Evolutionary conservation across 2,329 filamentous ascomycete species (phyloP).

Genomic region (Fusarium irregulare): DNA sequence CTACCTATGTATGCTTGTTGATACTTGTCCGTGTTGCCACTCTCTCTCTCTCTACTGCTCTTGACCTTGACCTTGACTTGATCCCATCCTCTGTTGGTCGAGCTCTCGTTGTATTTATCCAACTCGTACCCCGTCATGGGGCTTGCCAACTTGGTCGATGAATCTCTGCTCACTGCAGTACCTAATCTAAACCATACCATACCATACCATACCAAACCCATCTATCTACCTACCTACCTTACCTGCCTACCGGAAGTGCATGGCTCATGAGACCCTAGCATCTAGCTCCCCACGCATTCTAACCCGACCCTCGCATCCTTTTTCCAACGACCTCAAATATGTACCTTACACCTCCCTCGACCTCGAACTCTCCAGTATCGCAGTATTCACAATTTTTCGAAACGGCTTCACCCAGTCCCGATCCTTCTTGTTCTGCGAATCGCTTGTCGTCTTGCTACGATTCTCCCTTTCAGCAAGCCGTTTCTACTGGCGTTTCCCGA

Average conservation of each 20-base stretch:
- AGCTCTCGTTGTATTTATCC: constrained; percentile 39
- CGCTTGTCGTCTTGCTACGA: constrained; percentile 58
- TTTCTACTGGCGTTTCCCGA: constrained; percentile 57
- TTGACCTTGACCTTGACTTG: constrained; percentile 23
- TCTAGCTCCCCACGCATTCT: constrained; percentile 40
- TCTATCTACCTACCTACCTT: constrained; percentile 22
- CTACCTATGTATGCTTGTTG: constrained; percentile 9
- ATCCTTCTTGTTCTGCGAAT: constrained; percentile 43
- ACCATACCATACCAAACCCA: not conserved
- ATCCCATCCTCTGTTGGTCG: constrained; percentile 26
- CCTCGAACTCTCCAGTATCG: constrained; percentile 57
- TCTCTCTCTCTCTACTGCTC: constrained; percentile 27
- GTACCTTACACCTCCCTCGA: constrained; percentile 62
- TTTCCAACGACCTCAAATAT: constrained; percentile 52
- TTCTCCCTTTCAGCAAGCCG: constrained; percentile 56
- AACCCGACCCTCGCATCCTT: constrained; percentile 42
- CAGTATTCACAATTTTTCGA: constrained; percentile 41
- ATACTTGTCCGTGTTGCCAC: constrained; percentile 41
- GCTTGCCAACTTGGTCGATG: constrained; percentile 37
- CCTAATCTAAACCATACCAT: constrained; percentile 17
- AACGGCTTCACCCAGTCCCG: constrained; percentile 50
- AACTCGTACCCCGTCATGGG: constrained; percentile 36
- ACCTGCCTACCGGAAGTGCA: constrained; percentile 33
- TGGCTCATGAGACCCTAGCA: constrained; percentile 44
- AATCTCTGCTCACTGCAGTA: constrained; percentile 38